Percentiles rank a stretch among this genome's conserved stretches.
These are phyloP conservation scores for Aspergillus sp. DNA, from an alignment of 2,329 filamentous ascomycete species.

Conservation along the genomic window DNA sequence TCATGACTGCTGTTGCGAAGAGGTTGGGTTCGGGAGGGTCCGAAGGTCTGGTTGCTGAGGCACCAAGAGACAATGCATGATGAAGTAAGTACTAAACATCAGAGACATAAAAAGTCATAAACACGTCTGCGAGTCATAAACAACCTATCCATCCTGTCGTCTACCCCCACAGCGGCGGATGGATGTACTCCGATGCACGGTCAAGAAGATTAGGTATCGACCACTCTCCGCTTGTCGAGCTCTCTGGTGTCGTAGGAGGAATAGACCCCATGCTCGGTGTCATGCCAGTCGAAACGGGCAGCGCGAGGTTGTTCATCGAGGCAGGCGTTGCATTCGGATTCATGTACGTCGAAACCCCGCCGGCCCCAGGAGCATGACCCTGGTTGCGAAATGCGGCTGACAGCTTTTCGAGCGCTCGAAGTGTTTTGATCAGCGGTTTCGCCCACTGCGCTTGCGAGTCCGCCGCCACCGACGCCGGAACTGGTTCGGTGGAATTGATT, in stretches of 20 bases:
- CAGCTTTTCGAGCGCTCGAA: conserved; percentile 38
- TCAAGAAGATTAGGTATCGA: conserved; percentile 37
- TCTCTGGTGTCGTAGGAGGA: conserved; percentile 39
- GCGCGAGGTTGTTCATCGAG: conserved; percentile 9
- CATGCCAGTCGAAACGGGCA: conserved; percentile 15
- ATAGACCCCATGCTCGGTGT: conserved; percentile 28
- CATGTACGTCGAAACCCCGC: conserved; percentile 13
- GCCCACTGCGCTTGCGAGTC: conserved; percentile 37
- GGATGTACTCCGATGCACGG: conserved; percentile 39
- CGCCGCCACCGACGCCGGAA: conserved; percentile 16
- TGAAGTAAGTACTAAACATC: conserved; percentile 2
- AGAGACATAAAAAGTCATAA: not conserved
- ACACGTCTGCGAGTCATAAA: no score
- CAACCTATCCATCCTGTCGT: not conserved
- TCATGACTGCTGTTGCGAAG: no score
- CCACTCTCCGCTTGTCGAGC: conserved; percentile 39
- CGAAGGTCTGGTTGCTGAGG: no score
- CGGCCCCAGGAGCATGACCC: conserved; percentile 9
- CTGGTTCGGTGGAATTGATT: conserved; percentile 18
- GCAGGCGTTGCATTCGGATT: conserved; percentile 8
- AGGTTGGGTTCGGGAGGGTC: no score
- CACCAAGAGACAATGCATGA: no score
- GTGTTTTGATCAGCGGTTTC: conserved; percentile 37
- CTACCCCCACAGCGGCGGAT: conserved; percentile 37
- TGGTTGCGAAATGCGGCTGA: conserved; percentile 29